Evolutionary conservation across 2,329 filamentous ascomycete species (phyloP).

Genomic region (Didymella lethalis): DNA sequence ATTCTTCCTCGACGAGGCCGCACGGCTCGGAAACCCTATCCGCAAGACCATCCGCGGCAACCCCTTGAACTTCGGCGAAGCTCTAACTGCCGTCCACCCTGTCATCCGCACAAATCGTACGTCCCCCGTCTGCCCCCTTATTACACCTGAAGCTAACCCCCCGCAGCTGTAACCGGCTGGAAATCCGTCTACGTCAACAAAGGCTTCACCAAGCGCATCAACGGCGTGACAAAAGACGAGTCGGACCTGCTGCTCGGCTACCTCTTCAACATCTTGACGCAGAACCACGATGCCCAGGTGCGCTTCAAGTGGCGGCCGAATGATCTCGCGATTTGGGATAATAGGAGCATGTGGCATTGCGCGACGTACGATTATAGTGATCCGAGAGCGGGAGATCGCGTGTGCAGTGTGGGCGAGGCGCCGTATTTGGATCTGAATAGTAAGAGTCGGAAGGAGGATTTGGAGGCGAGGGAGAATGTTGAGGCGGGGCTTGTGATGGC

Average conservation of each 20-base stretch:
- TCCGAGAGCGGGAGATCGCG: conserved; percentile 60
- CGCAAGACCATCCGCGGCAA: conserved; percentile 52
- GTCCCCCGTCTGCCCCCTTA: neutral
- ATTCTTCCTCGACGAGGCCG: conserved; percentile 42
- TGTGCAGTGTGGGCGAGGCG: conserved; percentile 64
- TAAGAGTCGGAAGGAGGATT: conserved; percentile 55
- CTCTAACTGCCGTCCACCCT: conserved; percentile 62
- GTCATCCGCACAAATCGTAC: conserved; percentile 67
- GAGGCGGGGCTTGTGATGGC: conserved; percentile 14
- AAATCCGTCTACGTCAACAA: conserved; percentile 55
- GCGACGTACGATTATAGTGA: conserved; percentile 70
- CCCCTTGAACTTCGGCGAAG: conserved; percentile 62
- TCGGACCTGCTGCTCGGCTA: conserved; percentile 55
- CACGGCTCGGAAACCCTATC: conserved; percentile 38
- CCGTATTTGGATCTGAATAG: conserved; percentile 64
- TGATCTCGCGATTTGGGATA: conserved; percentile 69
- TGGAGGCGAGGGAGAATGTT: conserved; percentile 30
- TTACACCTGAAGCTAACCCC: conserved; percentile 3
- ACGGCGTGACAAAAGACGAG: conserved; percentile 57
- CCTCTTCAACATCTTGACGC: conserved; percentile 54
- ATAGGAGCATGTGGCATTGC: conserved; percentile 65
- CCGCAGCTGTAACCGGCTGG: conserved; percentile 65
- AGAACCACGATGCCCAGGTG: conserved; percentile 63
- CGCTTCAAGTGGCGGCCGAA: conserved; percentile 56
- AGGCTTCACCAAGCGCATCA: conserved; percentile 51